These are phyloP conservation scores for Austropuccinia psidii DNA, from an alignment of 1,284 basidiomycete species.

Conservation along the genomic window DNA sequence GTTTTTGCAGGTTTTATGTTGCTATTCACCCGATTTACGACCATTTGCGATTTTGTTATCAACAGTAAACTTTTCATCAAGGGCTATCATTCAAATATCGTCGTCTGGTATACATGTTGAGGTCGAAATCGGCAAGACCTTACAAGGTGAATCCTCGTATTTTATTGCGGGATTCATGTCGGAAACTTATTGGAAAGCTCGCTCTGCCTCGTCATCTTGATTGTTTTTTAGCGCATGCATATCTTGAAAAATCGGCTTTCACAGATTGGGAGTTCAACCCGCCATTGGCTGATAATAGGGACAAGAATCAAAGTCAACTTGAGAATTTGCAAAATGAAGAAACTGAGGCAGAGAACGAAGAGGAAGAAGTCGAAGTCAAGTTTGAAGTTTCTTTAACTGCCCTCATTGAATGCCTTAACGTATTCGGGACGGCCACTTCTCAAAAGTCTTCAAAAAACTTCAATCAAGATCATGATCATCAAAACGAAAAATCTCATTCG, in stretches of 20 bases:
- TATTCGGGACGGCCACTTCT: constrained; percentile 26
- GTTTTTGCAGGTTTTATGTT: constrained; percentile 29
- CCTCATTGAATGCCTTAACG: constrained; percentile 26
- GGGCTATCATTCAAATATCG: constrained; percentile 13
- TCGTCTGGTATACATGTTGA: constrained; percentile 5
- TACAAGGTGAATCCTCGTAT: background rate
- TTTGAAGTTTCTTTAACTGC: constrained; percentile 34
- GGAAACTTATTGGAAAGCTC: background rate
- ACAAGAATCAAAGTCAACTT: background rate
- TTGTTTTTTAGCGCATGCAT: background rate
- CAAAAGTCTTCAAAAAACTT: constrained; percentile 4
- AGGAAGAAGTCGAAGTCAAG: background rate
- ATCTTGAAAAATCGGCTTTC: constrained; percentile 18
- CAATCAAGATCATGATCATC: background rate
- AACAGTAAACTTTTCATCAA: constrained; percentile 26
- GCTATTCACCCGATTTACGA: constrained; percentile 26
- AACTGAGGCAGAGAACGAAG: background rate
- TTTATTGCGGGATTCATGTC: background rate
- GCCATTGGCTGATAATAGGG: background rate
- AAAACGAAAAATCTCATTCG: background rate
- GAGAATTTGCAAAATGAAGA: background rate
- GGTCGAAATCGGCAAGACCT: constrained; percentile 20
- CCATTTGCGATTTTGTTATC: constrained; percentile 16
- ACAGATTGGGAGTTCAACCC: constrained; percentile 26
- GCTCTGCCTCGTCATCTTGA: background rate